Evolutionary conservation across 208 protist species (phyloP).

Genomic region (Acanthamoeba healyi): DNA sequence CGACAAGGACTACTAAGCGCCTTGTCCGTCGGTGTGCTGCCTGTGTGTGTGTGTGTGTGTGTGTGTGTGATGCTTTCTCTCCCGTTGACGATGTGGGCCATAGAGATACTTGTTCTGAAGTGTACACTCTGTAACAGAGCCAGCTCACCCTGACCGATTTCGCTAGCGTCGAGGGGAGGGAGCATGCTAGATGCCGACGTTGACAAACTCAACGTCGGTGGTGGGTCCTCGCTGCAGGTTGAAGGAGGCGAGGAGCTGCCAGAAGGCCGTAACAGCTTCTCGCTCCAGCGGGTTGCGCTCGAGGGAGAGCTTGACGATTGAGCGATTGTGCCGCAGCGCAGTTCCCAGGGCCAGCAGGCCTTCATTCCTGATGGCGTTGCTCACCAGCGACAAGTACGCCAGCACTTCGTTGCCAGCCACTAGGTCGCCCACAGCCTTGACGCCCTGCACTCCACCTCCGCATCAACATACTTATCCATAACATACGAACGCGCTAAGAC

Average conservation of each 20-base stretch:
- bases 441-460: not conserved
- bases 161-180: too few relatives aligned
- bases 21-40: not conserved
- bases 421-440: not conserved
- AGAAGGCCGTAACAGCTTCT: constrained; percentile 33
- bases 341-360: constrained; percentile 1
- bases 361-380: constrained; percentile 9
- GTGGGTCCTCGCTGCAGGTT: constrained; percentile 17
- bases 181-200: not conserved
- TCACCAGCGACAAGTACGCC: constrained; percentile 5
- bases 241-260: constrained; percentile 8
- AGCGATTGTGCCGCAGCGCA: not conserved
- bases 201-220: constrained; percentile 34
- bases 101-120: too few relatives aligned
- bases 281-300: constrained; percentile 48
- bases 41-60: too few relatives aligned
- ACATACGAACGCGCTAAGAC: not conserved
- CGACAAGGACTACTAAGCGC: constrained; percentile 69
- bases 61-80: too few relatives aligned
- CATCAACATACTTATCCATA: too few relatives aligned
- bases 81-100: too few relatives aligned
- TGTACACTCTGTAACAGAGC: too few relatives aligned
- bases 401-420: constrained; percentile 11
- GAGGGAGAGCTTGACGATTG: constrained; percentile 23
- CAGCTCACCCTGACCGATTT: too few relatives aligned